Evolutionary conservation across 2,329 filamentous ascomycete species (phyloP), one percentile per base, ranked within the genome.

Genomic region (Pseudopithomyces chartarum): DNA sequence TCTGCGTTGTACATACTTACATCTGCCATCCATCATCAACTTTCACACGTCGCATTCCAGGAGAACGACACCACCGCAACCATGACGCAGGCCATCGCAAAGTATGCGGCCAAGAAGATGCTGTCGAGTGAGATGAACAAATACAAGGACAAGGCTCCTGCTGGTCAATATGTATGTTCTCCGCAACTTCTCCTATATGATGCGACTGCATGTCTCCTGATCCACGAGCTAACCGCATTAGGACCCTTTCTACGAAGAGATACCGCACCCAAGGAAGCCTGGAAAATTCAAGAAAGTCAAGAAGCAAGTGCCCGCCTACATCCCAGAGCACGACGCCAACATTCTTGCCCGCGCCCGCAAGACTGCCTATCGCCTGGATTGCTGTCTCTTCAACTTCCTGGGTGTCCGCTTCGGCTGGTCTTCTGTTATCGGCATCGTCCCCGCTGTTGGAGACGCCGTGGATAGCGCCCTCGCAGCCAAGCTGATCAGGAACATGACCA

Each of bases 351-450:
- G 89, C 67, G 91, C 96, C 66, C 94, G 96, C 76, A 85, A 89
- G 66, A 85, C 90, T 56, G 92, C 95, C 33, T 96, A 97, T 77
- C 84, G 87, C 36, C 85, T 97, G 23, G 95, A 98, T 76, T 90
- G 92, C 81, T 86, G 85, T 54, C 84, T 97, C 6, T 96, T 94
- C 80, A 92, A 85, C 69, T 85, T 91, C 70, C 85, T 90, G 62
- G 92, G 92, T 42, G 84, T 96, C 57, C 86, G 88, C 56, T 93
- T 98, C 71, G 95, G 95, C 53, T 97, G 92, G 92, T 87, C 90
- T 50, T 90, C 89, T 66, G 85, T 97, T 56, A 91, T 98, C 67
- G 95, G 89, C 13, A 73, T 98, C 7, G 76, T 98, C 53, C 95
- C 95, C 65, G 85, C 85, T 85, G 92, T 83, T 82, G 90, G 62